Percentiles rank a stretch among this genome's conserved stretches.
Evolutionary conservation across 73 alveolate species (phyloP).

Genomic region (Stentor roeselii): DNA sequence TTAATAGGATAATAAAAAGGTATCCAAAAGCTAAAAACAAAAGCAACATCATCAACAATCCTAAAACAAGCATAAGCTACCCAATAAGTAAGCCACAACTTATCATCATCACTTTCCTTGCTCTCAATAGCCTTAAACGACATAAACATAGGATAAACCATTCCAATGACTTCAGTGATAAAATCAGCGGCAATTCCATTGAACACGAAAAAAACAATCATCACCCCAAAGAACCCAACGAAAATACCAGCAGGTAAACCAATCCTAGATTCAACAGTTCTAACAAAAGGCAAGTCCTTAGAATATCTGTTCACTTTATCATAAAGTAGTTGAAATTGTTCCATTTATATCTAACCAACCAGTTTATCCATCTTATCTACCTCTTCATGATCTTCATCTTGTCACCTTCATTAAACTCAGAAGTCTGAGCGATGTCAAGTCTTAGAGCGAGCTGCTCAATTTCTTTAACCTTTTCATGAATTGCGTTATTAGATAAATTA

Average conservation of each 20-base stretch:
- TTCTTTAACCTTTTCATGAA: conserved; percentile 27
- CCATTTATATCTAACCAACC: too few relatives aligned
- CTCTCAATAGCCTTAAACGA: conserved; percentile 78
- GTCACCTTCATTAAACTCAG: background rate
- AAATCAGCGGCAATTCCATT: conserved; percentile 56
- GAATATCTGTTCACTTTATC: too few relatives aligned
- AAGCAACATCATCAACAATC: conserved; percentile 62
- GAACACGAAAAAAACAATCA: conserved; percentile 26
- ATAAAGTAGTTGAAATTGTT: too few relatives aligned
- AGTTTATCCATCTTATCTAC: background rate
- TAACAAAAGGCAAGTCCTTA: too few relatives aligned
- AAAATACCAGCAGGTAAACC: too few relatives aligned
- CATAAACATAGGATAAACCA: conserved; percentile 76
- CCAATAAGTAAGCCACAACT: conserved; percentile 87
- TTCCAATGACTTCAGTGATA: conserved; percentile 75
- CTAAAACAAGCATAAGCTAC: conserved; percentile 56
- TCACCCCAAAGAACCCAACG: too few relatives aligned
- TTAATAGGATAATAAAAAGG: conserved; percentile 77
- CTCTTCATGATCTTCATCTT: conserved; percentile 22
- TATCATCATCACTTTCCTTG: conserved; percentile 51
- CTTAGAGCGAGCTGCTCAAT: conserved; percentile 22
- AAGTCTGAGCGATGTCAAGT: conserved; percentile 4
- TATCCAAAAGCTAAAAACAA: conserved; percentile 52
- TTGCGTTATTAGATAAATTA: background rate
- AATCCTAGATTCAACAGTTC: too few relatives aligned